Evolutionary conservation across 768 basidiomycete genomes (phyloP), one percentile per base, ranked within the genome.

Genomic region (Favolaschia claudopus): DNA sequence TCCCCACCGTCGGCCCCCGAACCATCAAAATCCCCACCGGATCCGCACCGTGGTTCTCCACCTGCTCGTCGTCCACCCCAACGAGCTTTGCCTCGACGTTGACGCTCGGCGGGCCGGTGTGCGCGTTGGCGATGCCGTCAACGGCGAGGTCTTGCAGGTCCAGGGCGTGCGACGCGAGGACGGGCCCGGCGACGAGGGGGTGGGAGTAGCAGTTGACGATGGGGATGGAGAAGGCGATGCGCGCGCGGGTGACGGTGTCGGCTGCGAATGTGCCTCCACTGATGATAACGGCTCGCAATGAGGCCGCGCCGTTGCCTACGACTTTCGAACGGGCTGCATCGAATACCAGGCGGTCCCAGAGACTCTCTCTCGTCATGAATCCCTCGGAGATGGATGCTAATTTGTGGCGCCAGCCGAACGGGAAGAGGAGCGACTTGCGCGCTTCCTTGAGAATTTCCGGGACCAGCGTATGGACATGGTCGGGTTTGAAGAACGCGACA

Each of bases 341-440:
- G 70, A 93, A 91, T 27, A 93, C 84, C 12, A 89, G 74, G 49
- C 88, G 83, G 70, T 97, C 95, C 89, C 92, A 94, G n/a, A 93
- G 70, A 56, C 90, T 89, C 56, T 90, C 87, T 68, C 89, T 89
- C 15, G 85, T 88, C 36, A 94, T 62, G 63, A 88, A 91, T 5
- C 95, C 95, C 55, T 92, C 89, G 0, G 74, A 69, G 5, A 95
- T 72, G 4, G 81, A 84, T 0, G 88, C 80, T 17, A 86, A 60
- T 70, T 96, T 96, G 73, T 95, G 95, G 29, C 91, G 82, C 81
- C 86, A 87, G 2, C 88, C 92, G 47, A 95, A 70, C 5, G 83
- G 71, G 67, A 84, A 88, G 17, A 89, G 59, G 55, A 77, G 79
- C 3, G 81, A 84, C 60, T 77, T 83, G 49, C 81, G 81, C 2